Base-by-base conservation (phyloP, 2,329 filamentous ascomycete species). In the Pseudogymnoascus pannorum region DNA sequence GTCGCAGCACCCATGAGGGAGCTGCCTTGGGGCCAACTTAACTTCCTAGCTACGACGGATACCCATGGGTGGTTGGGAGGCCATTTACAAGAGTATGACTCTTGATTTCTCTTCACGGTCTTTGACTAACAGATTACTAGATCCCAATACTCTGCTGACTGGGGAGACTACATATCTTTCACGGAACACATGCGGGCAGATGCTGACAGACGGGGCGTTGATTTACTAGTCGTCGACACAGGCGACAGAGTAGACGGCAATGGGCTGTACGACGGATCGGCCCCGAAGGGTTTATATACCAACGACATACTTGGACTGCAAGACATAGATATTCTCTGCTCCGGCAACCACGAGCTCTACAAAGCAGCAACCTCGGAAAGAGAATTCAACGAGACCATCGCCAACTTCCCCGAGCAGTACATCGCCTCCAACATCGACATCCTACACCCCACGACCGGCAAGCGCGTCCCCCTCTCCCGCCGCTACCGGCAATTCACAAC, bases 101-200 rank as follows among this genome's bases (percentile, higher is more conserved):
- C 26, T 20, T 18, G 11, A 3, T 9, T 24, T 16, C 11, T 7
- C 5, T 60, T 59, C 60, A 42, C 11, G 42, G 22, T 0, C 12
- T 48, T 48, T 48, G 5, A 48, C 42, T 48, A 16, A 48, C 20
- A 58, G 18, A 61, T 71, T 57, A 70, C 59, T 64, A 91, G 88
- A 76, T 81, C 91, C 2, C 93, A 94, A 63, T 99, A 95, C 75
- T 92, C 91, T 5, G 93, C 91, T 54, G 94, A 99, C 75, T 97
- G 94, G 92, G 94, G 94, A 63, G 94, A 99, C 76, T 99, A 97
- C 75, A 83, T 97, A 69, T 97, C 93, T 6, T 97, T 99, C 72
- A 85, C 92, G 33, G 80, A 87, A 35, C 91, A 93, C 72, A 85
- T 99, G 80, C 88, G 85, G 61, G 81, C 85, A 67, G 87, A 85